These are phyloP conservation scores for Penicillium odoratum DNA, from an alignment of 495 filamentous ascomycete genomes.

Conservation along the genomic window DNA sequence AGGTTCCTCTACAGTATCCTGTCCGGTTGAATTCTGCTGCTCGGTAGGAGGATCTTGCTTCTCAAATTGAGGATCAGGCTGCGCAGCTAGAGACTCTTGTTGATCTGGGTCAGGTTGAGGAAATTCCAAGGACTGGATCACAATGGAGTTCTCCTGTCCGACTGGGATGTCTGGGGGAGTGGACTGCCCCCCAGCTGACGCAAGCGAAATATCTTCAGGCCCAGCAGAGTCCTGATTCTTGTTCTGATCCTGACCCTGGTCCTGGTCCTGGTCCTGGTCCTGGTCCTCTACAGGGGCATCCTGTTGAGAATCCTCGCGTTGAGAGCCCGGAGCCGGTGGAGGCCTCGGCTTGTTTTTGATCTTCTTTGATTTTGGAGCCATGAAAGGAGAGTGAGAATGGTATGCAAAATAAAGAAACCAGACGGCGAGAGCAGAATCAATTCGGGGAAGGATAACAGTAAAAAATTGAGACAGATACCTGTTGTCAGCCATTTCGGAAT, in stretches of 20 bases:
- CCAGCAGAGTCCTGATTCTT: not conserved
- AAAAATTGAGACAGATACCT: slow-evolving; percentile 10
- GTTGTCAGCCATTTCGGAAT: not conserved
- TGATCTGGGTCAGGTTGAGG: not conserved
- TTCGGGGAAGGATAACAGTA: not conserved
- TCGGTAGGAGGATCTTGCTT: not conserved
- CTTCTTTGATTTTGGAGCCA: slow-evolving; percentile 13
- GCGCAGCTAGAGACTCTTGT: not conserved
- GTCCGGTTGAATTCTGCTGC: not conserved
- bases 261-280: not conserved
- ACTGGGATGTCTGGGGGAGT: not conserved
- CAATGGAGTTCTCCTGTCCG: not conserved
- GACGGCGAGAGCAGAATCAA: slow-evolving; percentile 4
- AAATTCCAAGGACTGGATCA: too few species aligned
- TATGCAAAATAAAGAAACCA: slow-evolving; percentile 7
- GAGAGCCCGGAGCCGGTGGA: slow-evolving; percentile 10
- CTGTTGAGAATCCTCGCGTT: not conserved
- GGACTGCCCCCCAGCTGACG: not conserved
- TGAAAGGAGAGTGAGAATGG: slow-evolving; percentile 7
- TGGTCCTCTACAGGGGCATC: not conserved
- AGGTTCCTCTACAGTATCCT: not conserved
- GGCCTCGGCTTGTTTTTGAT: slow-evolving; percentile 19
- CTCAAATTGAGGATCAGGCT: not conserved
- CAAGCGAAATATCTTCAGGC: not conserved
- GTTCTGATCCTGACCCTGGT: too few species aligned